Conservation (phyloP, 345 rosid genomes). For the Firmiana major region DNA sequence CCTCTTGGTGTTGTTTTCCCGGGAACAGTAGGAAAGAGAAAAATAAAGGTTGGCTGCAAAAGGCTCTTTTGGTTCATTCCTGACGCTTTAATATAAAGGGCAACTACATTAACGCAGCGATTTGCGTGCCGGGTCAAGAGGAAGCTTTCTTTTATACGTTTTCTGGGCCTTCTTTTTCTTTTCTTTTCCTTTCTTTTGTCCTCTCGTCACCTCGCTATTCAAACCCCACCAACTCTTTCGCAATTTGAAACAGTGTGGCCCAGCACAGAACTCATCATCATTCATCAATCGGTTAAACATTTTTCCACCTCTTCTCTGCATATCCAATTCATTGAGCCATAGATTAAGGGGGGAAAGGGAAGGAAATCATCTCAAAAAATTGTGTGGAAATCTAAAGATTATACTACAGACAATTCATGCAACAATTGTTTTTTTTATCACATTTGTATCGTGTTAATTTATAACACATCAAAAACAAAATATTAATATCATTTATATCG, state of each 20-base stretch:
- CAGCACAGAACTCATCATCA: too few relatives aligned
- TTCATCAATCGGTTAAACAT: too few relatives aligned
- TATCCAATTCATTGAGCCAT: neutral
- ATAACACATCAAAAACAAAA: too few relatives aligned
- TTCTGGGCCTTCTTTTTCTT: neutral
- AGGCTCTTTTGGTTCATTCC: neutral
- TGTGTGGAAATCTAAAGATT: too few relatives aligned
- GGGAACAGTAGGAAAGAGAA: neutral
- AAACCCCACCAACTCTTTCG: neutral
- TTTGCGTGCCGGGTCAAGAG: conserved; percentile 16
- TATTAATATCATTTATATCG: too few relatives aligned
- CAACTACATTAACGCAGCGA: conserved; percentile 8
- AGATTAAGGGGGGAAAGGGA: neutral
- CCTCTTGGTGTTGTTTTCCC: neutral
- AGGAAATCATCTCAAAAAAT: neutral
- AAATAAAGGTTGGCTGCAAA: neutral
- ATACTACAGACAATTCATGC: too few relatives aligned
- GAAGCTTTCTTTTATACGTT: neutral
- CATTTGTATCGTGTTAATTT: too few relatives aligned
- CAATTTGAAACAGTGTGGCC: neutral
- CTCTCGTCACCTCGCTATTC: too few relatives aligned
- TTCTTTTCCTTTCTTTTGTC: neutral
- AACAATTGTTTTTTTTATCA: too few relatives aligned
- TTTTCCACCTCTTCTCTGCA: neutral
- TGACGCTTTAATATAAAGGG: neutral